These are phyloP conservation scores for Xeromyces bisporus DNA, from an alignment of 495 filamentous ascomycete genomes.

Conservation along the genomic window DNA sequence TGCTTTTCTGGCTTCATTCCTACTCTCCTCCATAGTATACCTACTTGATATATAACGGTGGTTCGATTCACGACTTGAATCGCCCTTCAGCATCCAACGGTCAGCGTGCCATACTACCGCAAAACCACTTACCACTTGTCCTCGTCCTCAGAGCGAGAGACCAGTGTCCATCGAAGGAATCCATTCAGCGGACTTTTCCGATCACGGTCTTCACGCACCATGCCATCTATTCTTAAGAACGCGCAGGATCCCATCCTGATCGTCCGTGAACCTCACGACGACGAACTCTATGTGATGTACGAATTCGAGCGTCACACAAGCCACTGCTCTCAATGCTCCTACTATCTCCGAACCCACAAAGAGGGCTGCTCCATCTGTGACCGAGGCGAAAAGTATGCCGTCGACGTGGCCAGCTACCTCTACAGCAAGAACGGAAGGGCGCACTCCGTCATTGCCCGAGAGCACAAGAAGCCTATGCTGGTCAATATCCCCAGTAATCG, in stretches of 20 bases:
- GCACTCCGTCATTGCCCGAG: constrained; percentile 31
- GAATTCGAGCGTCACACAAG: constrained; percentile 22
- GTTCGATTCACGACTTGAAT: too few species aligned
- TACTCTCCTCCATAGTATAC: too few species aligned
- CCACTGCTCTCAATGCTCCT: constrained; percentile 26
- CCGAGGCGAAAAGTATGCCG: constrained; percentile 28
- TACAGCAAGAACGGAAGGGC: constrained; percentile 30
- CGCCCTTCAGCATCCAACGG: background rate
- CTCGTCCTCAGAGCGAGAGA: background rate
- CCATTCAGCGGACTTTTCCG: too few species aligned
- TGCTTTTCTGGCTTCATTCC: too few species aligned
- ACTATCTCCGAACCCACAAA: constrained; percentile 19
- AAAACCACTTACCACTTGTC: background rate
- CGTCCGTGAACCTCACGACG: constrained; percentile 25
- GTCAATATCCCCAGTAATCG: constrained; percentile 32
- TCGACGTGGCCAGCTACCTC: constrained; percentile 32
- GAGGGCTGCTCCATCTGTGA: constrained; percentile 28
- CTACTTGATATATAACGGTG: too few species aligned
- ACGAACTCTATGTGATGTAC: constrained; percentile 26
- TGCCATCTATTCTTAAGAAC: constrained; percentile 16
- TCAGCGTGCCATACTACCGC: background rate
- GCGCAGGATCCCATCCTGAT: constrained; percentile 12
- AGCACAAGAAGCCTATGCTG: constrained; percentile 23
- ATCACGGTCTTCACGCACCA: constrained; percentile 15
- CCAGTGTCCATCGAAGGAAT: too few species aligned